Conservation (phyloP, 164 flowering plant genomes). For the Nelumbo lutea region DNA sequence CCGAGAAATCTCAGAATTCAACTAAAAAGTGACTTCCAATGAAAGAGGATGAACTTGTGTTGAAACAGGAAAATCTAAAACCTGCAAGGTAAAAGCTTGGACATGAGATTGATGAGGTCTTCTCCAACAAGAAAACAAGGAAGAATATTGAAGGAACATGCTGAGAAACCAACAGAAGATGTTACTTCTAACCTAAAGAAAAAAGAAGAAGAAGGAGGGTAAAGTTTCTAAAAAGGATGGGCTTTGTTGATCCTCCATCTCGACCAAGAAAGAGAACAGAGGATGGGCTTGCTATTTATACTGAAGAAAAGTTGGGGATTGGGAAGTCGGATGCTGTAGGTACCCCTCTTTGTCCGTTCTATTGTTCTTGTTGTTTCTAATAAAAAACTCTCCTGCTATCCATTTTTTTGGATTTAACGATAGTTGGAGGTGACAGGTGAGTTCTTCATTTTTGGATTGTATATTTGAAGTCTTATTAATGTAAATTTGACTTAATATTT, state of each 20-base stretch:
- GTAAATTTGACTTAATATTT: not conserved
- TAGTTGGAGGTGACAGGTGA: too few species aligned
- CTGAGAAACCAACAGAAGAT: constrained; percentile 12
- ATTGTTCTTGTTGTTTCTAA: constrained; percentile 69
- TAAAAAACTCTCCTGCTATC: not conserved
- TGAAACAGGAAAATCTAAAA: not conserved
- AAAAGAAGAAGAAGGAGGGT: constrained; percentile 16
- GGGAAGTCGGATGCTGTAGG: constrained; percentile 51
- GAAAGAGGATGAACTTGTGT: not conserved
- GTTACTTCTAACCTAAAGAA: constrained; percentile 6
- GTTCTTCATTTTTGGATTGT: not conserved
- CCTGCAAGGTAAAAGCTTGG: constrained; percentile 15
- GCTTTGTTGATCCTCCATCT: constrained; percentile 20
- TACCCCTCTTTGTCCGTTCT: constrained; percentile 64
- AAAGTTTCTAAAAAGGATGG: constrained; percentile 9
- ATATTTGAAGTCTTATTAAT: not conserved
- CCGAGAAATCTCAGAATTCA: too few species aligned
- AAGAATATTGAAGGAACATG: constrained; percentile 19
- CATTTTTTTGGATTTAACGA: not conserved
- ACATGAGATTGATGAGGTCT: constrained; percentile 57
- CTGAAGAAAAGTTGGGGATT: constrained; percentile 60
- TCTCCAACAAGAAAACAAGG: constrained; percentile 25
- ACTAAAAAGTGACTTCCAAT: not conserved
- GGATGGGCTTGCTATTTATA: constrained; percentile 47
- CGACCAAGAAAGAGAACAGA: constrained; percentile 34